Evolutionary conservation across 1,284 basidiomycete genomes (phyloP), one percentile per base, ranked within the genome.

Genomic region (Boletus sp.): DNA sequence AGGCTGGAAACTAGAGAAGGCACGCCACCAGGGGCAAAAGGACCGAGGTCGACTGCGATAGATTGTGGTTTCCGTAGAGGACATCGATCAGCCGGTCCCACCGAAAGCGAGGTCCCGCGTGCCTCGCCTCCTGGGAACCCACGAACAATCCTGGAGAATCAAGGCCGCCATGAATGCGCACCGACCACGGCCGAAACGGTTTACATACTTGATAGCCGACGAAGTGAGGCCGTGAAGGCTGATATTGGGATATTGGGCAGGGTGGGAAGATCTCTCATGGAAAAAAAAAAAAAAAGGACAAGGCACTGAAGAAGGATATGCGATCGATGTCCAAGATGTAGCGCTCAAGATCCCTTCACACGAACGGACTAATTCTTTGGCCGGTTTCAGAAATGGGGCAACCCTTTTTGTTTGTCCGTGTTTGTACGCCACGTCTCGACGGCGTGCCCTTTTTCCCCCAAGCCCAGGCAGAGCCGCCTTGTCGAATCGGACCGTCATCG

Each of bases 221-320:
- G 13, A 51, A 62, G 53, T 55, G 60, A 44, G 46, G n/a, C 60
- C 47, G 48, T 66, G 52, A 59, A 33, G n/a, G 37, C 40, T 27
- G 30, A 38, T 51, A 48, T 43, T 16, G 27, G 54, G 30, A 38
- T 51, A 48, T 43, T 16, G 27, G 54, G 30, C 31, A 50, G 44
- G 27, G 54, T 68, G 63, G 52, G 60, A 73, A 71, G 63, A 68
- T 67, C 60, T 44, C n/a, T n/a, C n/a, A n/a, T n/a, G n/a, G n/a
- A n/a, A n/a, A n/a, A n/a, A n/a, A n/a, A n/a, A n/a, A n/a, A 23
- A 35, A 51, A 60, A 47, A 53, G 23, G 37, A 14, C 28, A 35
- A 57, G 37, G 27, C 44, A 51, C 25, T 13, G n/a, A 47, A 33
- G 54, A 55, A 60, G 40, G 37, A 56, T 67, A 63, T 67, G 53